phyloP scores from a whole-genome alignment of 352 stramenopile species.

The Thraustochytrium sp. region DNA sequence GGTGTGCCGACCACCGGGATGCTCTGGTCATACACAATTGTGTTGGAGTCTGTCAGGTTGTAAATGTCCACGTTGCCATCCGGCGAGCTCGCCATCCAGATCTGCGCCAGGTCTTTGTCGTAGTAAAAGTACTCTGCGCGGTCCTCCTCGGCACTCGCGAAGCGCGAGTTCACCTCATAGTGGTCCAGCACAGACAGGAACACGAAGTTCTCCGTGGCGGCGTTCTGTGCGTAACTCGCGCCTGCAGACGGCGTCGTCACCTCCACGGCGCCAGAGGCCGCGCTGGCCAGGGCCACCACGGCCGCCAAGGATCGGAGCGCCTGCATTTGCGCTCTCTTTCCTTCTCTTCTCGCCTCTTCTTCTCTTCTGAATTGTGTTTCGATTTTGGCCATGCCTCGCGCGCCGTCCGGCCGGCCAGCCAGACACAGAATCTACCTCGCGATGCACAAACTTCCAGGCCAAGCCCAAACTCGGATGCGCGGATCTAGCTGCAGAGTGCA shows the following conservation, averaged over 20 bases:
- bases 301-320: not conserved
- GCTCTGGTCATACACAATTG: not conserved
- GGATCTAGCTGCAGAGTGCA: no score
- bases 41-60: not conserved
- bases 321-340: not conserved
- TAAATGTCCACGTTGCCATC: not conserved
- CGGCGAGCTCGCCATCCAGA: not conserved
- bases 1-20: not conserved
- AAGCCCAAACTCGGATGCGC: no score
- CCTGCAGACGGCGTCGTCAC: not conserved
- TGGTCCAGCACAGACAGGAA: not conserved
- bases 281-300: not conserved
- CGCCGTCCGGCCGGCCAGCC: no score
- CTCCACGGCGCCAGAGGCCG: not conserved
- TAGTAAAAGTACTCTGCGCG: conserved; percentile 8
- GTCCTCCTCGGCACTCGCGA: not conserved
- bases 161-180: not conserved
- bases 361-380: not conserved
- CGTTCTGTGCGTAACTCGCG: not conserved
- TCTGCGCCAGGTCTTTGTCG: not conserved
- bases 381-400: not conserved
- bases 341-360: not conserved
- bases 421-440: no score
- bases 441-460: no score
- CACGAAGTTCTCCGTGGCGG: not conserved